Base-by-base conservation (phyloP, 352 stramenopile species). In the Pythium angustatum region DNA sequence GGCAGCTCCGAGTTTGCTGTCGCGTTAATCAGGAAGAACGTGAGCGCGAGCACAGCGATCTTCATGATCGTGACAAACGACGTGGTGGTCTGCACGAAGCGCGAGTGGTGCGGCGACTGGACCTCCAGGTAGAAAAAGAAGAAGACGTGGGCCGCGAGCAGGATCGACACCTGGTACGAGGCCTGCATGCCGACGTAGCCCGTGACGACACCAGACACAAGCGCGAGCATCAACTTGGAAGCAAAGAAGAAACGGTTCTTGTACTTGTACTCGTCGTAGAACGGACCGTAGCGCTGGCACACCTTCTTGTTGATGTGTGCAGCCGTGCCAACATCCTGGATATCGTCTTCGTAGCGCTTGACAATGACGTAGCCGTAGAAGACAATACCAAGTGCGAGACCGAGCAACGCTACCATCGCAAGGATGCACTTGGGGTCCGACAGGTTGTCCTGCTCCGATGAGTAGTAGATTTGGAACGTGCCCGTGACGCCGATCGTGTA, bases 241-340 rank as follows among this genome's bases (percentile, higher is more conserved):
- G 81, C 78, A 43, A 95, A 95, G 72, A 93, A 95, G 74, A 81
- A 93, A 34, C 84, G 86, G 69, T 90, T 87, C 71, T 91, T 87
- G 74, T 79, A 95, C 73, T 90, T 93, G 78, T 93, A 93, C 73
- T 95, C 84, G 56, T 95, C 86, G 66, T 95, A 95, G 51, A 95
- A 71, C 49, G 83, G 77, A 3, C 84, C 86, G 60, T 92, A 93
- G 14, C 86, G 84, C 69, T 84, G 82, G 75, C 88, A 90, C 2
- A 93, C 81, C 19, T 78, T 72, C 69, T 95, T 95, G 68, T 95
- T 89, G 58, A 91, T 59, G 64, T 95, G 86, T 55, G 83, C 69
- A 22, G 81, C 68, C 0, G 81, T 92, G 26, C 84, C 84, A n/a
- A 95, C 80, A 59, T 95, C 86, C 4, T 72, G 71, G 28, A 95